These are phyloP conservation scores for Dioscorea cayenensis DNA, from an alignment of 116 monocot genomes.

Conservation along the genomic window DNA sequence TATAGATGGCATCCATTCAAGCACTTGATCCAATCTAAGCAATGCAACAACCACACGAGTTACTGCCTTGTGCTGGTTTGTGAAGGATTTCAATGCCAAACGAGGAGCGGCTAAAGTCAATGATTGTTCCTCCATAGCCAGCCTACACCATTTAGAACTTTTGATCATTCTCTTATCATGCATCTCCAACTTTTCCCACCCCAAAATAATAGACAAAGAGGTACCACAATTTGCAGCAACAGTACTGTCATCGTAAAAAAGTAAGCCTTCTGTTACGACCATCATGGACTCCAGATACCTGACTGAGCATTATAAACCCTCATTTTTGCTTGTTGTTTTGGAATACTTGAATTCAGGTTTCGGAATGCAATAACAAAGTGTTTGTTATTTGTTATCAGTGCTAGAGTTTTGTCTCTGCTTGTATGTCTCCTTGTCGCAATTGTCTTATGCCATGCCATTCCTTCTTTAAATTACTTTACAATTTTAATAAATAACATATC, in stretches of 20 bases:
- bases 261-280: conserved; percentile 58
- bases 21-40: conserved; percentile 36
- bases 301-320: conserved; percentile 39
- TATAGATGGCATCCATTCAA: conserved; percentile 52
- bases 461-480: too few relatives aligned
- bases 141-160: conserved; percentile 57
- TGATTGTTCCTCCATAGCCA: conserved; percentile 68
- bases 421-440: too few relatives aligned
- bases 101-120: conserved; percentile 54
- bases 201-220: conserved; percentile 53
- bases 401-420: too few relatives aligned
- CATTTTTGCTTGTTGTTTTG: conserved; percentile 12
- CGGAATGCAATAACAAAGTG: too few relatives aligned
- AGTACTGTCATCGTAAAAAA: conserved; percentile 54
- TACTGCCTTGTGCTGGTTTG: conserved; percentile 63
- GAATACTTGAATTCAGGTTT: too few relatives aligned
- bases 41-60: conserved; percentile 51
- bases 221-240: conserved; percentile 63
- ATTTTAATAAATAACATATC: too few relatives aligned
- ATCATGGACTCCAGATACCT: conserved; percentile 56
- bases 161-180: conserved; percentile 29
- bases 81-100: conserved; percentile 51
- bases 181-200: conserved; percentile 38
- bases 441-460: too few relatives aligned
- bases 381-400: too few relatives aligned